Evolutionary conservation across 2,329 filamentous ascomycete species (phyloP).

Genomic region (Nothopassalora personata): DNA sequence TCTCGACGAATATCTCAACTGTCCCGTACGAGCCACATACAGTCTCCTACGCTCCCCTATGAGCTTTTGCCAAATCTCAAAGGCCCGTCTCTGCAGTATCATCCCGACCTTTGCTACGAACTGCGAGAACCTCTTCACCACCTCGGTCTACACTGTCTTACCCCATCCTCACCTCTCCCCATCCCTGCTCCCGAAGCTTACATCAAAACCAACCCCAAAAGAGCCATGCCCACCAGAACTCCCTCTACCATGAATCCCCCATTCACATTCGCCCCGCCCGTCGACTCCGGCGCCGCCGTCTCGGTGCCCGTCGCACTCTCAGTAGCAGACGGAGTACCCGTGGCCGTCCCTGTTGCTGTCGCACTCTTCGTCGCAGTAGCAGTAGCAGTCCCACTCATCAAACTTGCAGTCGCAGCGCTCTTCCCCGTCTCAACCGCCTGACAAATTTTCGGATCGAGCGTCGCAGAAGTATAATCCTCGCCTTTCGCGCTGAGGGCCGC

Average conservation of each 20-base stretch:
- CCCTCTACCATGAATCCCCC: background rate
- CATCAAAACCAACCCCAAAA: background rate
- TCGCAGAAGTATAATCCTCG: slow-evolving; percentile 12
- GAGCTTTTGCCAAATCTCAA: too few species aligned
- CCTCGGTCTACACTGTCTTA: background rate
- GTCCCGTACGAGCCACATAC: too few species aligned
- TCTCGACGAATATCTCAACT: too few species aligned
- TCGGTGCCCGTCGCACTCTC: background rate
- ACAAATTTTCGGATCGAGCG: slow-evolving; percentile 15
- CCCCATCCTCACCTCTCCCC: background rate
- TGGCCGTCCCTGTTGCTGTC: slow-evolving; percentile 19
- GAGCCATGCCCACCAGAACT: background rate
- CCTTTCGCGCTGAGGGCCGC: slow-evolving; percentile 18
- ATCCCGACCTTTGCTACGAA: too few species aligned
- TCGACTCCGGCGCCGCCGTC: background rate
- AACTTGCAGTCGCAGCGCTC: background rate
- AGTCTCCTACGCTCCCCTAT: too few species aligned
- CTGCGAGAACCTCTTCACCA: too few species aligned
- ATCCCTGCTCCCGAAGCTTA: background rate
- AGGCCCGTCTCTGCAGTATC: too few species aligned
- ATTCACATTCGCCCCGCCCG: background rate
- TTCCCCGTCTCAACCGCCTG: slow-evolving; percentile 2
- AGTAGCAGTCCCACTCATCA: slow-evolving; percentile 18
- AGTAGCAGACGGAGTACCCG: slow-evolving; percentile 9
- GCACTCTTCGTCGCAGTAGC: slow-evolving; percentile 31